Evolutionary conservation across 495 filamentous ascomycete species (phyloP), one percentile per base, ranked within the genome.

Genomic region (Tricharina praecox): DNA sequence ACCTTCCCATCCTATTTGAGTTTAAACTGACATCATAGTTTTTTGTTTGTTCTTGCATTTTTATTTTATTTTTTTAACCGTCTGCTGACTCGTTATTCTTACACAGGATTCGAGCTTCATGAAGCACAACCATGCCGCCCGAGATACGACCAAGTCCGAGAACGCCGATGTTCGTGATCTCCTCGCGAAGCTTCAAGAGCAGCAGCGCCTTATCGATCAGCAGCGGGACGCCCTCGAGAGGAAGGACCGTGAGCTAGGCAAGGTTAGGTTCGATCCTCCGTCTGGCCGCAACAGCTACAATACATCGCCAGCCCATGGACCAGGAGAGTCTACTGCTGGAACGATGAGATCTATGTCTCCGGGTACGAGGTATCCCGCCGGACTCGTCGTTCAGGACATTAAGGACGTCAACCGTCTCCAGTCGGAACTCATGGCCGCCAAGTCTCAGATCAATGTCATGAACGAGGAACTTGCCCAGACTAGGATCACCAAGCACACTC

Each of bases 401-500:
- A 74, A 75, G 62, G 55, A 58, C 16, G 45, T 58, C 18, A 58
- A 28, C 30, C 73, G 72, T 33, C 70, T 92, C 38, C 74, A 75
- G 50, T 67, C 73, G 45, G 80, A 96, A 63, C 71, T 97, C 11
- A 75, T 80, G 47, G 76, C 73, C 51, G 85, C 86, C 19, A 80
- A 82, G 52, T 76, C 73, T 54, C 80, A 77, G 51, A 86, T 97
- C 61, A 79, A 76, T 47, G 70, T 76, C 15, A 80, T 93, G 63
- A 83, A 85, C 50, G 75, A 86, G 48, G 85, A 95, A 62, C 72
- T 95, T 46, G 71, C 79, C 21, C 81, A 88, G 49, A 80, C 70
- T 8, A 82, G 84, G 35, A 75, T 76, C 56, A 77, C 76, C 38
- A 81, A 79, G 59, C 78, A 83, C 56, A 85, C 79, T 11, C 52